These are phyloP conservation scores for Verticillium albo-atrum DNA, from an alignment of 2,329 filamentous ascomycete species.

Conservation along the genomic window DNA sequence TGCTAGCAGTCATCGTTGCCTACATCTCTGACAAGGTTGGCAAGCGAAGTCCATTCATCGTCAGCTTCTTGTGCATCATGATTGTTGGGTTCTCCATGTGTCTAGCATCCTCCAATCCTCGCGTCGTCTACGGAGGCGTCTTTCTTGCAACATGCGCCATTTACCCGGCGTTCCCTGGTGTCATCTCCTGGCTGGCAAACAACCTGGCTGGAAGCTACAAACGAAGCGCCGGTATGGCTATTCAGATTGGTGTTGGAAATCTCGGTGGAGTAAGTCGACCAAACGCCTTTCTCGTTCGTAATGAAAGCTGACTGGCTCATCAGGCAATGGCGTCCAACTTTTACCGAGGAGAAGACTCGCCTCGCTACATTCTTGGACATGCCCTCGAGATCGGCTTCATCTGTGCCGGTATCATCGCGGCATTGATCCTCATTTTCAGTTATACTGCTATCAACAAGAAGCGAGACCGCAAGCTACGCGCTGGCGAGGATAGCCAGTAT, in stretches of 20 bases:
- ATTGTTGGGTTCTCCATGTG: constrained; percentile 57
- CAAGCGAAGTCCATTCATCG: constrained; percentile 51
- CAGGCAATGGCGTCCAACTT: constrained; percentile 70
- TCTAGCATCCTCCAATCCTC: constrained; percentile 51
- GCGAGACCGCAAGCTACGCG: constrained; percentile 40
- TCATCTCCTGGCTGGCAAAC: constrained; percentile 74
- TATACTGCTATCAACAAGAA: constrained; percentile 58
- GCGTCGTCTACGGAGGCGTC: constrained; percentile 66
- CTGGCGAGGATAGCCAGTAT: constrained; percentile 34
- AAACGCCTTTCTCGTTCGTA: not conserved
- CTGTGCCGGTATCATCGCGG: constrained; percentile 36
- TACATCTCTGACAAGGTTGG: constrained; percentile 51
- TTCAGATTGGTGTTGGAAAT: constrained; percentile 60
- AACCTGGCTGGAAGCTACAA: constrained; percentile 69
- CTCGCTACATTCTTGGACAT: constrained; percentile 46
- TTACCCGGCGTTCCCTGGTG: constrained; percentile 74
- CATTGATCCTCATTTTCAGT: constrained; percentile 36
- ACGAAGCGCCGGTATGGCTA: constrained; percentile 58
- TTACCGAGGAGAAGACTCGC: constrained; percentile 50
- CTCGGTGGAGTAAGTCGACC: constrained; percentile 38
- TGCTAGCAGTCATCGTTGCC: constrained; percentile 48
- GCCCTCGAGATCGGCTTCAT: constrained; percentile 47
- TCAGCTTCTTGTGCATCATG: constrained; percentile 48
- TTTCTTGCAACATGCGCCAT: constrained; percentile 76
- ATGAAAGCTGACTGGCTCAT: not conserved